Percentiles rank a stretch among this genome's conserved stretches.
Conservation (phyloP, 225 moss, liverwort and hornwort genomes). For the Lunularia cruciata region DNA sequence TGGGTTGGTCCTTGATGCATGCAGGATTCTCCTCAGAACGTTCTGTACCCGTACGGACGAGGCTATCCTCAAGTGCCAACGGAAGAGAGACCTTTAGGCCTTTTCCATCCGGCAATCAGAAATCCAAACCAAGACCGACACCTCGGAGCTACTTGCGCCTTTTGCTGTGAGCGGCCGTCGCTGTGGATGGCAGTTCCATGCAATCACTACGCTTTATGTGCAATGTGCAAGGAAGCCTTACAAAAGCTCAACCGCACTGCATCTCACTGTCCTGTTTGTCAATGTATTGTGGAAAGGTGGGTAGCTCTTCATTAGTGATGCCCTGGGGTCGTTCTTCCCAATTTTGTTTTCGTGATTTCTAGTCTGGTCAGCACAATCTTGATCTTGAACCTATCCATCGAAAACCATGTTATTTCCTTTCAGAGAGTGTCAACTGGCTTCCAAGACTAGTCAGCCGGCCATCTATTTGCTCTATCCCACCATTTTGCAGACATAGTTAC, state of each 20-base stretch:
- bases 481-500: too few species aligned
- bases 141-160: conserved; percentile 48
- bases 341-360: too few species aligned
- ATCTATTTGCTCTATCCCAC: too few species aligned
- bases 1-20: too few species aligned
- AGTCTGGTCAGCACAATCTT: too few species aligned
- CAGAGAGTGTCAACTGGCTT: too few species aligned
- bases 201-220: conserved; percentile 67
- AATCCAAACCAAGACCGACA: conserved; percentile 43
- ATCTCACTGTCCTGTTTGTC: conserved; percentile 64
- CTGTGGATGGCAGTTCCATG: conserved; percentile 88
- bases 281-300: conserved; percentile 74
- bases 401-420: too few species aligned
- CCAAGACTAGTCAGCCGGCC: too few species aligned
- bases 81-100: conserved; percentile 22
- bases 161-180: conserved; percentile 70
- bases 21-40: conserved; percentile 74
- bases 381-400: too few species aligned
- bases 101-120: conserved; percentile 41
- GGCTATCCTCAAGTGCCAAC: conserved; percentile 25
- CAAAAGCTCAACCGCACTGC: conserved; percentile 48
- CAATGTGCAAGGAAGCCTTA: conserved; percentile 65
- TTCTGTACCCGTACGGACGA: conserved; percentile 46
- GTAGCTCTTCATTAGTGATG: conserved; percentile 67
- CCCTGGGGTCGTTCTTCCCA: too few species aligned